Evolutionary conservation across 805 yeast species (phyloP).

Genomic region (Candida chauliodis): DNA sequence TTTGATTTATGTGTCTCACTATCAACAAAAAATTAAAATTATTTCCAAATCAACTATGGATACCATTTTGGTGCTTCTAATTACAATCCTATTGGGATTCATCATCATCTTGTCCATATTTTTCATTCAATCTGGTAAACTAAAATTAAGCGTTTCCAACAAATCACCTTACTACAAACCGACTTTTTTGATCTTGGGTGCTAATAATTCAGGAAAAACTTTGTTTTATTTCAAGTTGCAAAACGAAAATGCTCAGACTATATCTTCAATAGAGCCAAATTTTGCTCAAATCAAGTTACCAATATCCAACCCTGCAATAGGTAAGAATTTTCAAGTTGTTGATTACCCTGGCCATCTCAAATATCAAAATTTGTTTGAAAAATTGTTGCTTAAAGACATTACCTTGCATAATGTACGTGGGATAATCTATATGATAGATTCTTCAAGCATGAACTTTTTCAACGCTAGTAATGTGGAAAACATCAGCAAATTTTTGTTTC

Average conservation of each 20-base stretch:
- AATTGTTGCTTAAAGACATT: constrained; percentile 41
- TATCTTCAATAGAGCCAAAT: constrained; percentile 39
- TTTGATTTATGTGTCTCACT: constrained; percentile 5
- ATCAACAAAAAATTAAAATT: neutral
- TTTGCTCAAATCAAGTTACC: constrained; percentile 28
- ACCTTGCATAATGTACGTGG: constrained; percentile 52
- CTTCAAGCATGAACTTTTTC: constrained; percentile 56
- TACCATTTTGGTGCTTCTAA: constrained; percentile 20
- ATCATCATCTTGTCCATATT: constrained; percentile 21
- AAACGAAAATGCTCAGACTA: constrained; percentile 21
- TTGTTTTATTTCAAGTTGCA: constrained; percentile 40
- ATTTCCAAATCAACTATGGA: constrained; percentile 21
- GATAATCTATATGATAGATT: constrained; percentile 72
- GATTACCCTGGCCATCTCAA: constrained; percentile 92
- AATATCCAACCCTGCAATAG: constrained; percentile 29
- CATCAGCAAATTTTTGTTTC: constrained; percentile 59
- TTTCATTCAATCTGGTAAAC: constrained; percentile 20
- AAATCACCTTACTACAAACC: constrained; percentile 36
- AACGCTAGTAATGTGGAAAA: constrained; percentile 23
- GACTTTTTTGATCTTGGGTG: constrained; percentile 62
- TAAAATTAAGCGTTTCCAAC: constrained; percentile 9
- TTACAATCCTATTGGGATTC: constrained; percentile 26
- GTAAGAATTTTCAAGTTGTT: constrained; percentile 46
- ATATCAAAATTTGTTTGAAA: constrained; percentile 56
- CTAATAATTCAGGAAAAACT: constrained; percentile 66